These are phyloP conservation scores for Solanum aculeatissimum DNA, from an alignment of 305 asterid genomes.

Conservation along the genomic window DNA sequence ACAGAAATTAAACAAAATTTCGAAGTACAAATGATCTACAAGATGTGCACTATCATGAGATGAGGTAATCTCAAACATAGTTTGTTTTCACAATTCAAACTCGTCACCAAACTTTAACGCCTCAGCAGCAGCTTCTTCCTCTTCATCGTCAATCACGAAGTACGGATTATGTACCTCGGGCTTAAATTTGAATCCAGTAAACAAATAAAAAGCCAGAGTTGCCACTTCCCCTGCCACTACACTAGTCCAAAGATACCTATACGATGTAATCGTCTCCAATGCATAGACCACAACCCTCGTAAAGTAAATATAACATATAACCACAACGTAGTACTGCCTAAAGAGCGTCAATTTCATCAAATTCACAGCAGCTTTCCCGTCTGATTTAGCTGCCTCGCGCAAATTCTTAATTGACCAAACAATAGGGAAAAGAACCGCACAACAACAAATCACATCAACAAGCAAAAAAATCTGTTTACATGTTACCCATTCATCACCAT, in stretches of 20 bases:
- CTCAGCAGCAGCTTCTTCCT: conserved; percentile 88
- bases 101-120: conserved; percentile 82
- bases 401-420: conserved; percentile 43
- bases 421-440: conserved; percentile 33
- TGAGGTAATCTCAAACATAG: not conserved
- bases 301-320: conserved; percentile 34
- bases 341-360: conserved; percentile 32
- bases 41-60: not conserved
- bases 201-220: conserved; percentile 30
- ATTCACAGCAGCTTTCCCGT: conserved; percentile 41
- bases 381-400: conserved; percentile 32
- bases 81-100: conserved; percentile 51
- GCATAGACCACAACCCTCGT: conserved; percentile 39
- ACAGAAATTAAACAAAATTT: not conserved
- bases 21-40: not conserved
- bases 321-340: conserved; percentile 33
- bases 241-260: conserved; percentile 36
- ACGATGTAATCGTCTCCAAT: conserved; percentile 28
- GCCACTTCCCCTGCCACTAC: conserved; percentile 32
- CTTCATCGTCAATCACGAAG: conserved; percentile 73
- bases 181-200: conserved; percentile 48
- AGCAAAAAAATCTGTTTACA: conserved; percentile 34
- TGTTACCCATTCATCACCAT: conserved; percentile 27
- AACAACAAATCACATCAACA: conserved; percentile 32
- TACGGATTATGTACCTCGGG: conserved; percentile 89